Evolutionary conservation across 257 asterid genomes (phyloP).

Genomic region (Galeopsis tetrahit): DNA sequence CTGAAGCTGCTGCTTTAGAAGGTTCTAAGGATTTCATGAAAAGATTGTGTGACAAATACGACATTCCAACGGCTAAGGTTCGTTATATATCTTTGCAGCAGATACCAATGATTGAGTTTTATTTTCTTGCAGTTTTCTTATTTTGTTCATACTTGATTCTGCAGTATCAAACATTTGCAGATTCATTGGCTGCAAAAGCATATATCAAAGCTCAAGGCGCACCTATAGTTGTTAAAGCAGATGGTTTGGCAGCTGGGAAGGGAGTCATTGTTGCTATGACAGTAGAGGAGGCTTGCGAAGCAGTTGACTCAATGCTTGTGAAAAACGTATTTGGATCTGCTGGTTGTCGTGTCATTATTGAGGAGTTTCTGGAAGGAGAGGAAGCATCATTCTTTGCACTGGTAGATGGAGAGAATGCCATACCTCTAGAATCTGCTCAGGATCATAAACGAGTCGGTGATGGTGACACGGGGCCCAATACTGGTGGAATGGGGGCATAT

Average conservation of each 20-base stretch:
- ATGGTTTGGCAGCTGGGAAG: constrained; percentile 95
- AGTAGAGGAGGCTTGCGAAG: constrained; percentile 78
- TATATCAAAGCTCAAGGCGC: constrained; percentile 77
- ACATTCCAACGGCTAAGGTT: constrained; percentile 95
- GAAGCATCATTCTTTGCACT: constrained; percentile 94
- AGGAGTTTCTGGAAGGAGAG: constrained; percentile 93
- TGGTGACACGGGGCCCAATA: constrained; percentile 90
- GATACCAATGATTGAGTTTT: background rate
- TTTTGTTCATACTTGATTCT: constrained; percentile 21
- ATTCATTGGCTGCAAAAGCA: constrained; percentile 72
- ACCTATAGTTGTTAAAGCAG: constrained; percentile 92
- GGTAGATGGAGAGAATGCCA: constrained; percentile 91
- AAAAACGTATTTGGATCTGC: constrained; percentile 77
- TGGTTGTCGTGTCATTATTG: constrained; percentile 73
- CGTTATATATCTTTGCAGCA: background rate
- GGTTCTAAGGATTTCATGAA: constrained; percentile 95
- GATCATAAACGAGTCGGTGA: constrained; percentile 97
- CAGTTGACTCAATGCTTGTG: constrained; percentile 92
- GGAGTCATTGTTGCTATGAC: constrained; percentile 92
- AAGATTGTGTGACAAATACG: constrained; percentile 82
- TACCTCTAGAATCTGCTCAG: constrained; percentile 94
- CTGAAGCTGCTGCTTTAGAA: constrained; percentile 96
- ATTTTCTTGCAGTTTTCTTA: background rate
- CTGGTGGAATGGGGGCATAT: constrained; percentile 99
- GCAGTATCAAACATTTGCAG: constrained; percentile 83